Evolutionary conservation across 2,329 filamentous ascomycete genomes (phyloP), one percentile per base, ranked within the genome.

Genomic region (Byssoonygena ceratinophila): DNA sequence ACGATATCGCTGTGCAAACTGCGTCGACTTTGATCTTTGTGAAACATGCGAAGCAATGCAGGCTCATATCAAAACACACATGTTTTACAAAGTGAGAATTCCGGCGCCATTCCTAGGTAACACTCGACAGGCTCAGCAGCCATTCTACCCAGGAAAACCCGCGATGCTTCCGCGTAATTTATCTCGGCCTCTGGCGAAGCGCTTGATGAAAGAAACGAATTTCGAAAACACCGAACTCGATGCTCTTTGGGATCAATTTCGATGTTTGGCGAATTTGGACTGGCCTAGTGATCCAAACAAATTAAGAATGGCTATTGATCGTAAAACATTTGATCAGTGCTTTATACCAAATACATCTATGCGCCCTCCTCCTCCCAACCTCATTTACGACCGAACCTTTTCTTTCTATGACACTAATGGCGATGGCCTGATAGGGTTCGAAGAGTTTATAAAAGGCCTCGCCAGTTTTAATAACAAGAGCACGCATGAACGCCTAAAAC

Each of bases 371-470:
- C 78, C 84, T 0, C 87, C 91, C 1, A 96, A 94, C 65, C 79
- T 95, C 12, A 87, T 98, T 54, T 92, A 94, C 64, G 91, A 98
- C 66, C 85, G 92, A 59, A 92, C 96, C 79, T 98, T 97, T 69
- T 81, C 86, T 47, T 96, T 96, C 67, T 98, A 96, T 67, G 92
- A 98, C 68, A 86, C 83, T 29, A 91, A 97, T 66, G 78, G 81
- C 39, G 88, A 98, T 64, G 86, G 85, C 20, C 74, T 94, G 6
- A 96, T 98, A 61, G 86, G 87, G 6, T 97, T 98, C 60, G 79
- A 87, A 46, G 92, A 98, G 65, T 98, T 96, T 63, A 72, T 97
- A 22, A 81, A 84, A 53, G 92, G 88, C 0, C 74, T 96, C 45
- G 83, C 88, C 3, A 78, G 77, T 47, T 70, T 84, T 54, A 77